These are phyloP conservation scores for Rhizopogon sp. DNA, from an alignment of 768 basidiomycete genomes.

Conservation along the genomic window DNA sequence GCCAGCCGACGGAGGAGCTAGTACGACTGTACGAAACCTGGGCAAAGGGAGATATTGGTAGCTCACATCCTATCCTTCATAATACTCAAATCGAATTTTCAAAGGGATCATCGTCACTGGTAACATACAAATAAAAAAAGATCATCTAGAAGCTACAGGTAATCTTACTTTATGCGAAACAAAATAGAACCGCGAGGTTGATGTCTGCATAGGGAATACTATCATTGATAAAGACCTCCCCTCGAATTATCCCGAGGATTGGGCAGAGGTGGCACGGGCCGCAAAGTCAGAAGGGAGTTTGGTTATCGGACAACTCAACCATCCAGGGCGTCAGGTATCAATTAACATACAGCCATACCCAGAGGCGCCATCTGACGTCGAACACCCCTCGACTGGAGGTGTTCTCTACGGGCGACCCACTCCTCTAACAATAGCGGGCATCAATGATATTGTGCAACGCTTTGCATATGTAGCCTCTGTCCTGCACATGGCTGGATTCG, in stretches of 20 bases:
- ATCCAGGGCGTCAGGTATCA: constrained; percentile 29
- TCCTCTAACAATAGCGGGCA: constrained; percentile 41
- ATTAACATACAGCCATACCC: constrained; percentile 31
- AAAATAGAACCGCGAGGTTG: neutral
- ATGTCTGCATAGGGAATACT: constrained; percentile 19
- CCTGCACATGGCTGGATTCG: constrained; percentile 56
- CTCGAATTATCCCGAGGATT: constrained; percentile 17
- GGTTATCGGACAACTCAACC: constrained; percentile 27
- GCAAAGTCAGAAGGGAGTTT: constrained; percentile 26
- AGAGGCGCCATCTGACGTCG: constrained; percentile 28
- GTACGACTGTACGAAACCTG: constrained; percentile 29
- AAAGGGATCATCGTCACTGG: constrained; percentile 28
- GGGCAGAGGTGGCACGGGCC: constrained; percentile 20
- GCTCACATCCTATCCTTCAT: neutral
- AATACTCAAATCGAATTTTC: constrained; percentile 3
- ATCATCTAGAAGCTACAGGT: constrained; percentile 30
- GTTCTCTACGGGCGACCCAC: constrained; percentile 26
- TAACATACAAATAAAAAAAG: constrained; percentile 30
- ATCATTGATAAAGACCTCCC: constrained; percentile 27
- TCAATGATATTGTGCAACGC: constrained; percentile 43
- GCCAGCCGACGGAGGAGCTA: constrained; percentile 28
- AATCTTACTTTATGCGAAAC: neutral
- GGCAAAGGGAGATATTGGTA: constrained; percentile 27
- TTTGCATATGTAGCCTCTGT: constrained; percentile 53
- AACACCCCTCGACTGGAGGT: constrained; percentile 28